Base-by-base conservation (phyloP, 768 basidiomycete species). In the Lanmaoa pseudosensibilis region DNA sequence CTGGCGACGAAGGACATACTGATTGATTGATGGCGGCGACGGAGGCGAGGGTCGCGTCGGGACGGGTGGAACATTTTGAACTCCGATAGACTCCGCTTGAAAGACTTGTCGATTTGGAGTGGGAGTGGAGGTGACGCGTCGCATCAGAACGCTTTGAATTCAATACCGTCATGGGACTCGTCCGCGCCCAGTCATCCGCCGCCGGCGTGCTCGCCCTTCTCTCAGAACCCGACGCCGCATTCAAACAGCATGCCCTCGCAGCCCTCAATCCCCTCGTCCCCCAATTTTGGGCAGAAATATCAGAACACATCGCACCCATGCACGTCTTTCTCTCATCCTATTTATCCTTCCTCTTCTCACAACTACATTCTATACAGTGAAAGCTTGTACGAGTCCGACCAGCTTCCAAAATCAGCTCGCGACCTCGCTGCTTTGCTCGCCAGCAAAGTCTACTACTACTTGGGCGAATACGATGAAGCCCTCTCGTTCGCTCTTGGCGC, bases 251-350 rank as follows among this genome's bases (percentile, higher is more conserved):
- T 79, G 97, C 97, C 23, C 85, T 99, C 64, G 83, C 84, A 48
- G 82, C 87, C 44, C 80, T 99, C 51, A 89, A 85, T 66, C 76
- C 83, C 16, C 83, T 98, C 44, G 93, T 98, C 8, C 85, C 94
- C 38, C 88, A 91, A 65, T 98, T 98, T 74, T 99, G 97, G 97
- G 89, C 96, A 46, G 97, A 99, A 80, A 96, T 98, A 67, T 94
- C 93, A 64, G 97, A 99, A 73, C 85, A 91, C 69, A 88, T 98
- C 65, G 83, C 89, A 34, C 77, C 86, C 56, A 94, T 98, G 95
- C 92, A 71, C 65, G 92, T 77, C 47, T 56, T 49, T 37, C 60
- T 56, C 36, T 56, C 57, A 37, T 44, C 52, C 27, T 52, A 50
- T 19, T 37, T 56, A 46, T n/a, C 46, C 49, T n/a, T 16, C 30